phyloP scores from a whole-genome alignment of 768 basidiomycete species.

The Trametopsis cervina region DNA sequence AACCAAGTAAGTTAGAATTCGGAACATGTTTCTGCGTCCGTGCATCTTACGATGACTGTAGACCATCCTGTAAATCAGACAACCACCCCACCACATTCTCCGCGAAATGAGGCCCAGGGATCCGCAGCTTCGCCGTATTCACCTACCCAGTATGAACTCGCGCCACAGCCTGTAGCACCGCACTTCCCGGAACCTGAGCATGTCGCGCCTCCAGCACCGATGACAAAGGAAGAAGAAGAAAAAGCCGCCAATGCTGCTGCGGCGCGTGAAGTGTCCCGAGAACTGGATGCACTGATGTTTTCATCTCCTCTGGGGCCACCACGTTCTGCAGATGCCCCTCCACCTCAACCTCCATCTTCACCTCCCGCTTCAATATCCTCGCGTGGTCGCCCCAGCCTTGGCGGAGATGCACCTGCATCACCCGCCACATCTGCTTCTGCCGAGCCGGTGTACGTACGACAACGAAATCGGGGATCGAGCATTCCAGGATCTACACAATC shows the following conservation, averaged over 20 bases:
- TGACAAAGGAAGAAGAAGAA: conserved; percentile 38
- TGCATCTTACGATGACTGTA: too few species aligned
- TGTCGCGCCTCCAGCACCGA: background rate
- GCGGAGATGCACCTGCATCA: conserved; percentile 1
- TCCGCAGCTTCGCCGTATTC: too few species aligned
- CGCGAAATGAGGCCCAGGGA: too few species aligned
- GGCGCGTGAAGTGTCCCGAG: conserved; percentile 59
- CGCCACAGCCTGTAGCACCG: background rate
- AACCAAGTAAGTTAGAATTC: background rate
- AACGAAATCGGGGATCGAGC: conserved; percentile 7
- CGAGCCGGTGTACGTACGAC: conserved; percentile 6
- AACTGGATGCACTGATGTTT: conserved; percentile 51
- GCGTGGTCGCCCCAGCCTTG: background rate
- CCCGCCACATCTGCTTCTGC: background rate
- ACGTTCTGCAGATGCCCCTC: conserved; percentile 34
- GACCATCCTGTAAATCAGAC: too few species aligned
- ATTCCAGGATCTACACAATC: background rate
- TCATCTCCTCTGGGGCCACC: conserved; percentile 23
- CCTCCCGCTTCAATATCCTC: conserved; percentile 33
- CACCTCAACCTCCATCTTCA: conserved; percentile 21
- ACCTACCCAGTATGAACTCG: background rate
- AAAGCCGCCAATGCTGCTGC: conserved; percentile 56
- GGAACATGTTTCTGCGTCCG: background rate
- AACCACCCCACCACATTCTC: too few species aligned
- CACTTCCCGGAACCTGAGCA: background rate